Evolutionary conservation across 257 asterid species (phyloP).

Genomic region (Mitragyna speciosa): DNA sequence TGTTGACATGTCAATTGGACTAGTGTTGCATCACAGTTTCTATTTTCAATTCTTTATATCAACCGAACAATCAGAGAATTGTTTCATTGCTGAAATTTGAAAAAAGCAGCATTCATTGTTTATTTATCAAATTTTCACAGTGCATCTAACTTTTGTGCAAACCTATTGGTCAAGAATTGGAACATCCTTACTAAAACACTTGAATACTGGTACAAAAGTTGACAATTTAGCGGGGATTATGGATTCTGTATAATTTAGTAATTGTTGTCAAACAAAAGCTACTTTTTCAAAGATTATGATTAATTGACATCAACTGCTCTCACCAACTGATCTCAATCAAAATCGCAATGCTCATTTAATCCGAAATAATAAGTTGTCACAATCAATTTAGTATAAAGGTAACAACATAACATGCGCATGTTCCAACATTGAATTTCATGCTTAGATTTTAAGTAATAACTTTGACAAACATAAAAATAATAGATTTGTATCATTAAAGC

Average conservation of each 20-base stretch:
- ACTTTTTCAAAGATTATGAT: background rate
- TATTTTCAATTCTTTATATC: background rate
- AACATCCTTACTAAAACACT: background rate
- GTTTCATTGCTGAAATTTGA: background rate
- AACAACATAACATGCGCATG: background rate
- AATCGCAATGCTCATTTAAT: background rate
- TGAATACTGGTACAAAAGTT: background rate
- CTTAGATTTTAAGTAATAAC: no score
- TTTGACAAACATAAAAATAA: no score
- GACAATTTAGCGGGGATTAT: background rate
- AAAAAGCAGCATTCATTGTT: background rate
- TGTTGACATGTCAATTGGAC: background rate
- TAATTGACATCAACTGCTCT: background rate
- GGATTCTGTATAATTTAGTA: background rate
- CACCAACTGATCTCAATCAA: background rate
- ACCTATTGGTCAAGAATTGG: background rate
- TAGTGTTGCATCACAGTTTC: background rate
- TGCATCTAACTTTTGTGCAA: background rate
- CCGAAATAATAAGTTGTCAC: background rate
- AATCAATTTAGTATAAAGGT: background rate
- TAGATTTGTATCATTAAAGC: background rate
- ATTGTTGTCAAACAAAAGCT: background rate
- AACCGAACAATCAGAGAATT: background rate
- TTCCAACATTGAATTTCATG: background rate
- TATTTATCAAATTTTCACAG: background rate